phyloP scores from a whole-genome alignment of 371 early-diverging fungal genomes.

The Apophysomyces variabilis region DNA sequence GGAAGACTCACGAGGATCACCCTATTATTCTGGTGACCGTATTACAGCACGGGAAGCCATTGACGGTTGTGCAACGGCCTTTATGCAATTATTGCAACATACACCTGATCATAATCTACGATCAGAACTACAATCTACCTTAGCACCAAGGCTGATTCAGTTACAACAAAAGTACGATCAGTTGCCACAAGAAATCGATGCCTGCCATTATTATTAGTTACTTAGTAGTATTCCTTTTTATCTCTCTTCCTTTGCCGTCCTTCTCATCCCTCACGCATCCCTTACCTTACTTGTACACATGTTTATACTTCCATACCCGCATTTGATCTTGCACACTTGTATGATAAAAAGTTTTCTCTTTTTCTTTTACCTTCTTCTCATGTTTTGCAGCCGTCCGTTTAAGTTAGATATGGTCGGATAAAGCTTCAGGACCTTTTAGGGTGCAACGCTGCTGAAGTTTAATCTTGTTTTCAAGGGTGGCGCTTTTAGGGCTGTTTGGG shows the following conservation, averaged over 20 bases:
- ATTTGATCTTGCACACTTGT: background rate
- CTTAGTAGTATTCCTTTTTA: background rate
- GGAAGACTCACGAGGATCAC: constrained; percentile 44
- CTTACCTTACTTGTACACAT: background rate
- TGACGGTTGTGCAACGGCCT: constrained; percentile 32
- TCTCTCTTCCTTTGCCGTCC: background rate
- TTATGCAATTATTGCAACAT: constrained; percentile 31
- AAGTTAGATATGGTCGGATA: too few species aligned
- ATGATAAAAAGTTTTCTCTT: background rate
- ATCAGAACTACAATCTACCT: constrained; percentile 30
- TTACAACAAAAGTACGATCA: constrained; percentile 32
- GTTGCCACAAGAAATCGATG: constrained; percentile 23
- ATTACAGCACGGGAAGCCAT: constrained; percentile 45
- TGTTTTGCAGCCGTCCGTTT: too few species aligned
- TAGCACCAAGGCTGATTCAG: constrained; percentile 30
- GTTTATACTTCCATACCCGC: background rate
- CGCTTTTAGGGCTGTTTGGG: too few species aligned
- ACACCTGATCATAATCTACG: constrained; percentile 21
- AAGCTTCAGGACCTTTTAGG: too few species aligned
- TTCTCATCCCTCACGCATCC: background rate
- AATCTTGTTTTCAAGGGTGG: too few species aligned
- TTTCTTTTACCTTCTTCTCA: background rate
- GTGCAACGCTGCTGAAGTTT: too few species aligned
- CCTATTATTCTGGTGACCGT: constrained; percentile 46
- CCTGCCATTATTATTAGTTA: background rate